A percentile compares a stretch with the other conserved stretches of the same genome.
Conservation (phyloP, 108 stramenopile species). For the Conticribra weissflogii region DNA sequence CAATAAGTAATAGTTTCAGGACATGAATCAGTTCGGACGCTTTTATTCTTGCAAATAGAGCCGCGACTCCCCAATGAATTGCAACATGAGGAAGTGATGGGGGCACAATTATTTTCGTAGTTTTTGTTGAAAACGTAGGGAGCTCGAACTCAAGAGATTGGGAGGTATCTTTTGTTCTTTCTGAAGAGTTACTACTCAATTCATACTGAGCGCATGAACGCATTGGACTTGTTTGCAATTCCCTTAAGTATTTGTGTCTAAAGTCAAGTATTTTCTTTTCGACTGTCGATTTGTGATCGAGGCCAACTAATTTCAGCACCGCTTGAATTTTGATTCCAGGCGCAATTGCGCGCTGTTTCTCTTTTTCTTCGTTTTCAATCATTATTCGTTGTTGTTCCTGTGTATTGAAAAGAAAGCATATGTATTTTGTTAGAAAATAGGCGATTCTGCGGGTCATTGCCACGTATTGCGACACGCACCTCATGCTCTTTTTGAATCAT, state of each 20-base stretch:
- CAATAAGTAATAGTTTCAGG: conserved; percentile 38
- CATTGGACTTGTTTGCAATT: not conserved
- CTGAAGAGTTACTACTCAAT: not conserved
- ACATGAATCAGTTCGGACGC: conserved; percentile 9
- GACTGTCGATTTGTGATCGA: not conserved
- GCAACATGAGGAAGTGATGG: conserved; percentile 35
- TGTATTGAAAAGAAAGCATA: too few species aligned
- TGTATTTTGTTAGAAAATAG: too few species aligned
- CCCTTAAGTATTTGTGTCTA: not conserved
- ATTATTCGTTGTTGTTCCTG: not conserved
- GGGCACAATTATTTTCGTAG: conserved; percentile 17
- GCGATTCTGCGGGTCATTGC: not conserved
- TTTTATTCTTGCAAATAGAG: conserved; percentile 21
- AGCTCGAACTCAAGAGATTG: conserved; percentile 7
- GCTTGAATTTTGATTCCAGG: not conserved
- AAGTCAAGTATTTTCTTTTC: not conserved
- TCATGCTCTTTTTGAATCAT: conserved; percentile 22
- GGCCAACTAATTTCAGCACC: not conserved
- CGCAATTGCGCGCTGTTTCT: not conserved
- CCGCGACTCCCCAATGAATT: conserved; percentile 33
- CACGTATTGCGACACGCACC: conserved; percentile 10
- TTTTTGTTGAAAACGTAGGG: not conserved
- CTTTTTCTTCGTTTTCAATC: not conserved
- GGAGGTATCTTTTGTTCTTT: not conserved
- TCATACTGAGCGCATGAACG: not conserved